Evolutionary conservation across 1,284 basidiomycete genomes (phyloP).

Genomic region (Sparassis latifolia): DNA sequence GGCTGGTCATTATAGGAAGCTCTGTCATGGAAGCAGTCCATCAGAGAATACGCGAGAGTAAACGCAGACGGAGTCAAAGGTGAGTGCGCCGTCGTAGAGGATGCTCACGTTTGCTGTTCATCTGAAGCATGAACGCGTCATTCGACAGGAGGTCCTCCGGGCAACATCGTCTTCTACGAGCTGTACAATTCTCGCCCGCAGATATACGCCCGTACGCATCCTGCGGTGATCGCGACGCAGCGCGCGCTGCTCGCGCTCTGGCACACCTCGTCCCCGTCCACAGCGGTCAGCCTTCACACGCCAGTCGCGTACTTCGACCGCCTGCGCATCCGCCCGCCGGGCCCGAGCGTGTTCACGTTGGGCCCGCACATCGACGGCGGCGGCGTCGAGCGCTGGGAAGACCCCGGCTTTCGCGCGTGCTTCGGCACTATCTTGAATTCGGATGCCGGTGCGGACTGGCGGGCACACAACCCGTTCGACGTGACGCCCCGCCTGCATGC

Average conservation of each 20-base stretch:
- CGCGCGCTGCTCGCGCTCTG: slow-evolving; percentile 55
- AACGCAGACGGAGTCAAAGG: slow-evolving; percentile 50
- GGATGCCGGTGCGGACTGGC: slow-evolving; percentile 37
- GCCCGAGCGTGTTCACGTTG: slow-evolving; percentile 54
- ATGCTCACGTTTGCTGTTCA: background rate
- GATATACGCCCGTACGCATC: slow-evolving; percentile 49
- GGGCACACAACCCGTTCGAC: slow-evolving; percentile 54
- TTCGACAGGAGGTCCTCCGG: slow-evolving; percentile 53
- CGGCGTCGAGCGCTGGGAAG: slow-evolving; percentile 76
- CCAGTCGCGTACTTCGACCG: slow-evolving; percentile 75
- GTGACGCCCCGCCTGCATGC: slow-evolving; percentile 45
- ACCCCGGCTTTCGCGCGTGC: slow-evolving; percentile 50
- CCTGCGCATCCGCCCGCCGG: slow-evolving; percentile 67
- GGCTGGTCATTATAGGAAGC: slow-evolving; percentile 41
- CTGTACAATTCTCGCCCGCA: slow-evolving; percentile 64
- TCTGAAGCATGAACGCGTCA: slow-evolving; percentile 4
- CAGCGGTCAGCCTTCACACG: slow-evolving; percentile 42
- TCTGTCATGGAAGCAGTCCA: slow-evolving; percentile 50
- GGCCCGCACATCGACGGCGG: slow-evolving; percentile 78
- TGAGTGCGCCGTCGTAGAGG: slow-evolving; percentile 9
- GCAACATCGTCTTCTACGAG: slow-evolving; percentile 69
- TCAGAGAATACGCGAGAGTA: slow-evolving; percentile 47
- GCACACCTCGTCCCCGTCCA: slow-evolving; percentile 36
- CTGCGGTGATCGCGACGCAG: slow-evolving; percentile 44
- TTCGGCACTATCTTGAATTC: slow-evolving; percentile 48